A percentile compares a stretch with the other conserved stretches of the same genome.
These are phyloP conservation scores for Podospora conica DNA, from an alignment of 495 filamentous ascomycete species.

Conservation along the genomic window DNA sequence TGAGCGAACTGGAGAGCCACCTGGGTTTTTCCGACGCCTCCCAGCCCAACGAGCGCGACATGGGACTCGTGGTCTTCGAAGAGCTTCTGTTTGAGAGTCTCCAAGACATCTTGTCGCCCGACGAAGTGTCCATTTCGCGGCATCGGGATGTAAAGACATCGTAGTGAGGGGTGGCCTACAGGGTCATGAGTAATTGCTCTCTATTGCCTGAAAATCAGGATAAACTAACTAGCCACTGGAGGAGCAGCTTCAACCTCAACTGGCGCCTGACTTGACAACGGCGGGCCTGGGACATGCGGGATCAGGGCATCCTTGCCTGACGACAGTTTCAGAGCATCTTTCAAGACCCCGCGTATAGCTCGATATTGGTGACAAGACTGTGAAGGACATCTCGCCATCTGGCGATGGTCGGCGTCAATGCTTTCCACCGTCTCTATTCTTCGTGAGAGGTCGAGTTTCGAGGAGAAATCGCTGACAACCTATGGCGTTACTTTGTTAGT, in stretches of 20 bases:
- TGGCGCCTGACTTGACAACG: not conserved
- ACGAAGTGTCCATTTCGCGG: not conserved
- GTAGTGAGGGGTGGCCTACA: not conserved
- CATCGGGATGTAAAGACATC: not conserved
- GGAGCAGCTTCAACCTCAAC: not conserved
- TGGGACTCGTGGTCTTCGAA: not conserved
- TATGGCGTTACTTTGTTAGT: not conserved
- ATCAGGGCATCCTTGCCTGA: too few species aligned
- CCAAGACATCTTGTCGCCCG: not conserved
- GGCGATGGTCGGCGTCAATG: not conserved
- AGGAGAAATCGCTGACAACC: not conserved
- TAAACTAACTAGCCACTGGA: not conserved
- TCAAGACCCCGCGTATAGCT: not conserved
- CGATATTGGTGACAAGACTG: not conserved
- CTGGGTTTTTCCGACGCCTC: conserved; percentile 48
- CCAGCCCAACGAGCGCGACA: conserved; percentile 38
- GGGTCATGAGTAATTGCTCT: not conserved
- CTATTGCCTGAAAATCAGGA: not conserved
- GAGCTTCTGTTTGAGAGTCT: not conserved
- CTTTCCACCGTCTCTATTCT: not conserved
- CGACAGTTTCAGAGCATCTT: not conserved
- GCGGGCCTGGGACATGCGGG: not conserved
- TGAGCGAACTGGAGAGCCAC: conserved; percentile 39
- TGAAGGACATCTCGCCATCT: not conserved
- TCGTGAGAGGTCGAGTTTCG: not conserved